Evolutionary conservation across 495 filamentous ascomycete species (phyloP), one percentile per base, ranked within the genome.

Genomic region (Venustampulla echinocandica): DNA sequence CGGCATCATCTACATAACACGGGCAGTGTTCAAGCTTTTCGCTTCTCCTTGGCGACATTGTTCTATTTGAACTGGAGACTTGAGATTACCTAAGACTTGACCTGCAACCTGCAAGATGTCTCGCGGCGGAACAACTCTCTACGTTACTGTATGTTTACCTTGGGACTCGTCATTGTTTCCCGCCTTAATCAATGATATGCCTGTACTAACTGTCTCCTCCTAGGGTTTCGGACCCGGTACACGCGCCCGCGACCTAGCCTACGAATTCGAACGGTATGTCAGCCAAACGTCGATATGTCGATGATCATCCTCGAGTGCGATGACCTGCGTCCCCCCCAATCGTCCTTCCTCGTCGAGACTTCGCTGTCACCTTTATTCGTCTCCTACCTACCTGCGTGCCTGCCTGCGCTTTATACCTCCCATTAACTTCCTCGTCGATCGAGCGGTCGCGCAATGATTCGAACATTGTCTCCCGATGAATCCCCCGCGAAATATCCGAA

Each of bases 211-310:
- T 84, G 77, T 52, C 2, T 44, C 7, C 10, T 37, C 10, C 14
- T 17, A 58, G 52, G 92, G 92, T 74, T 99, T 99, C 69, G 92
- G 90, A 74, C 90, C 95, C 67, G 93, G 92, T 61, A 99, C 92
- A 65, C 89, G 92, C 74, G 92, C 92, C 64, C 88, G 93, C 78
- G 92, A 99, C 72, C 87, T 99, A 68, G 92, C 92, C 74, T 97
- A 95, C 85, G 92, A 99, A 78, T 96, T 96, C 85, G 89, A 95
- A 85, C 86, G 90, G 93, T 98, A 93, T 76, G 85, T 89, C 70
- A 63, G 55, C 56, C 49, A 50, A 52, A 56, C 61, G 60, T 62
- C 64, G 61, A 68, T 65, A 56, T 58, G 59, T 64, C 67, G 65
- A 68, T 65, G 61, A 60, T 58, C 63, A 55, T 49, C 66, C 56